Evolutionary conservation across 306 rosid species (phyloP), one percentile per base, ranked within the genome.

Genomic region (Gleditsia sinensis): DNA sequence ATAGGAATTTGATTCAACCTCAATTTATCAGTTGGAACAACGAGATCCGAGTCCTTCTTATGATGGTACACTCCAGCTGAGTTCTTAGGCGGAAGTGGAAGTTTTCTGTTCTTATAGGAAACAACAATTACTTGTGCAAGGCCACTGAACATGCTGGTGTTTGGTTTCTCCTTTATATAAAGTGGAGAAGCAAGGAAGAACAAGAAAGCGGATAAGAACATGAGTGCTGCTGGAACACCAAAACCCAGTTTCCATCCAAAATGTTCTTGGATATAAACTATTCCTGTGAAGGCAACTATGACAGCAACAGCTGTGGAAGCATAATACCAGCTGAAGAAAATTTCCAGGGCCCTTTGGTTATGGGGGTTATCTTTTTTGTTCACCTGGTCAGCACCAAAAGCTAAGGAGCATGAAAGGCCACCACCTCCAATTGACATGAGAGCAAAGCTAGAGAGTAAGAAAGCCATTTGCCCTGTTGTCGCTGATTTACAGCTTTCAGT

Each of bases 351-450:
- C 57, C 86, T 84, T 19, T 57, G 50, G 33, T 81, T 87, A 23
- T 84, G 87, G 7, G 89, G 86, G 49, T 84, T 75, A 0, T 82
- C 86, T 50, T 81, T 81, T 67, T 65, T 84, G 67, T 81, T 74
- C 9, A 89, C 51, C 65, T 91, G 97, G 64, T 91, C 97, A 2
- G 91, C 92, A 25, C 95, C 97, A 51, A 89, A 89, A 6, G 92
- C 83, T 20, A 91, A 42, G 27, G 90, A 84, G 61, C 94, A 87
- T 17, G 92, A 74, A n/a, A 86, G 54, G 3, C 97, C 97, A 30
- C 92, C 92, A 7, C 87, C 89, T 51, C 97, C 97, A 32, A 89
- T 45, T 7, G 91, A 66, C 69, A 81, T 82, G 30, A 91, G 85
- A 24, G 9, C 80, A 71, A 89, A 82, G 13, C 86, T 62, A 2